Evolutionary conservation across 1,284 basidiomycete species (phyloP), one percentile per base, ranked within the genome.

Genomic region (Gastroboletus turbinatus): DNA sequence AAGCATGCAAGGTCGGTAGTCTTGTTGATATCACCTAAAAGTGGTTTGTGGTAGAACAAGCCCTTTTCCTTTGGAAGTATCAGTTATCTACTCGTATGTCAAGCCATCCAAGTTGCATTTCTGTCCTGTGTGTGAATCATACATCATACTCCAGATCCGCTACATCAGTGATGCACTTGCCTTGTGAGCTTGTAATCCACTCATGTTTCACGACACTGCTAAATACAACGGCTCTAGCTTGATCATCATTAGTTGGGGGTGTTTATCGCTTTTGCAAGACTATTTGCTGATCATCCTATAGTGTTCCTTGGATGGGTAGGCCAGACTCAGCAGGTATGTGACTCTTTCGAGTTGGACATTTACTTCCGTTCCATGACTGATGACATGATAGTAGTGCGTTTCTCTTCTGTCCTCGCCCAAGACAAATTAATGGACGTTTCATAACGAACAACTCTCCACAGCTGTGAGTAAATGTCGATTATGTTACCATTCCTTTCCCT

Each of bases 111-210:
- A n/a, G n/a, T 42, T n/a, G 25, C 23, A 29, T 19, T 17, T 25
- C 4, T 23, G 10, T 36, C 14, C 19, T 19, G 16, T 32, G n/a
- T 36, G 17, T 9, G 3, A 9, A 36, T 10, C 9, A n/a, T 14
- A 9, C 27, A 3, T 5, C 8, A 10, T 35, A 5, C 14, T 21
- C n/a, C 16, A 60, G 60, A 59, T 62, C 23, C 62, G 62, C 17
- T 62, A 64, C 16, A 40, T 61, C 5, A 62, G 60, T 9, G 32
- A 62, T 40, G 51, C 48, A 4, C 21, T 63, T 11, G 42, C 59
- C n/a, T 46, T 64, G 62, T 64, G 16, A 54, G 60, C 49, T 16
- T 27, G 10, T 19, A 14, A 30, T 42, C 5, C 8, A 17, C 21
- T 23, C 40, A 5, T 19, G 4, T 14, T 30, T 38, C 29, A 14